These are phyloP conservation scores for Kwoniella europaea DNA, from an alignment of 768 basidiomycete genomes.

Conservation along the genomic window DNA sequence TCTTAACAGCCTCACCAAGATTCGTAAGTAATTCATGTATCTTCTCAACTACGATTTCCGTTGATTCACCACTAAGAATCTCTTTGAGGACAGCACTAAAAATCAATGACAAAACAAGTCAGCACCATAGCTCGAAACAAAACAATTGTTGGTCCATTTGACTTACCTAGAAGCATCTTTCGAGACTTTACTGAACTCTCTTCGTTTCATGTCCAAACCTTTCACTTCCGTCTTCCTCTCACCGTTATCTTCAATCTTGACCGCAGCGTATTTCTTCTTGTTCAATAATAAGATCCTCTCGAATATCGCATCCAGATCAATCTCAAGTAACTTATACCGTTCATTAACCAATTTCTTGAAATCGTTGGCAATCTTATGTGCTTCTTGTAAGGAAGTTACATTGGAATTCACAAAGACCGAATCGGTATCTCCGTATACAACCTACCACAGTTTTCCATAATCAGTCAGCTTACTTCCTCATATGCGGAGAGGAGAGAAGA, in stretches of 20 bases:
- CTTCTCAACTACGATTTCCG: constrained; percentile 83
- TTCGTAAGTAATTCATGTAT: constrained; percentile 88
- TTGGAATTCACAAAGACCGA: constrained; percentile 98
- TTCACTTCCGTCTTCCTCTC: constrained; percentile 82
- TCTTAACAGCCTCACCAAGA: constrained; percentile 77
- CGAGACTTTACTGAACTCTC: constrained; percentile 90
- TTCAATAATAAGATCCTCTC: constrained; percentile 88
- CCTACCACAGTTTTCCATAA: constrained; percentile 62
- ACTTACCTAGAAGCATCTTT: constrained; percentile 90
- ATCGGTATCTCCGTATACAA: constrained; percentile 98
- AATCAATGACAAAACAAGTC: background rate
- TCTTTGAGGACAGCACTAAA: constrained; percentile 83
- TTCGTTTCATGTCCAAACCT: constrained; percentile 97
- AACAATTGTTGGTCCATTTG: background rate
- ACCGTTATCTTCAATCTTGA: constrained; percentile 86
- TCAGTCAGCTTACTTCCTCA: constrained; percentile 17
- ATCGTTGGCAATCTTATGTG: constrained; percentile 83
- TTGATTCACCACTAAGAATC: constrained; percentile 86
- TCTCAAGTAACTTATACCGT: constrained; percentile 91
- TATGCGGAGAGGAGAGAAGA: background rate
- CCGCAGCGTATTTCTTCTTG: constrained; percentile 98
- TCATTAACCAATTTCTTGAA: constrained; percentile 98
- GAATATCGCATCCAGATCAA: constrained; percentile 93
- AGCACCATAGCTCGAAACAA: background rate
- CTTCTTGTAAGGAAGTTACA: constrained; percentile 82